Percentiles rank a stretch among this genome's conserved stretches.
Conservation (phyloP, 1,284 basidiomycete species). For the Anthracocystis walkeri region DNA sequence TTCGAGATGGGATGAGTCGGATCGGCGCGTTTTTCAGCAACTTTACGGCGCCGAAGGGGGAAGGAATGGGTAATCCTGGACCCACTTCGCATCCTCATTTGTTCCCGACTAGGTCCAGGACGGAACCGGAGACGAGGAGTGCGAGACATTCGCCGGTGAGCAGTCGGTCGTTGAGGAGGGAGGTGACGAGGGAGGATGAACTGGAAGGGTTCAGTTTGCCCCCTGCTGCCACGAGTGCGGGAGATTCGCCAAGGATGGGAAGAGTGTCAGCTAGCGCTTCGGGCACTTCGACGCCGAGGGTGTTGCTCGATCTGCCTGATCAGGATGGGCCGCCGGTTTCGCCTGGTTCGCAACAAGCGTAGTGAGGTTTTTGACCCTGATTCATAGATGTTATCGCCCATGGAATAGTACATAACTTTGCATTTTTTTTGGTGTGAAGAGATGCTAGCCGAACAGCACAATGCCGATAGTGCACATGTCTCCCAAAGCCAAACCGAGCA, state of each 20-base stretch:
- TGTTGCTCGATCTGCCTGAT: conserved; percentile 24
- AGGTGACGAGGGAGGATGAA: conserved; percentile 14
- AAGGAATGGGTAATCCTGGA: conserved; percentile 55
- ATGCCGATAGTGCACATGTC: conserved; percentile 15
- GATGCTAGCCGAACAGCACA: conserved; percentile 25
- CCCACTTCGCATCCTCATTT: conserved; percentile 48
- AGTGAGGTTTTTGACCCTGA: not conserved
- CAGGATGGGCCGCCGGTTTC: conserved; percentile 22
- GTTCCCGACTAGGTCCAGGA: conserved; percentile 19
- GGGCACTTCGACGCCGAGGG: conserved; percentile 19
- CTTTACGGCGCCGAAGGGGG: conserved; percentile 52
- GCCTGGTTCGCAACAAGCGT: conserved; percentile 13
- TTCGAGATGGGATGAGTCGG: conserved; percentile 36
- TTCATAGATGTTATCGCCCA: not conserved
- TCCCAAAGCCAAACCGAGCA: conserved; percentile 10
- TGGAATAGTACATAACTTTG: not conserved
- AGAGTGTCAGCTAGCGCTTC: too few relatives aligned
- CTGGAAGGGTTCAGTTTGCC: conserved; percentile 17
- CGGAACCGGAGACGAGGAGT: not conserved
- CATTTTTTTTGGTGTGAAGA: not conserved
- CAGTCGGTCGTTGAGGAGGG: conserved; percentile 7
- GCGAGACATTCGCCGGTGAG: conserved; percentile 3
- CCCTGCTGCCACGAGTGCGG: conserved; percentile 3
- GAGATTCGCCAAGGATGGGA: not conserved
- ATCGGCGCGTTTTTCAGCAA: conserved; percentile 46